Evolutionary conservation across 192 early-diverging fungal species (phyloP).

Genomic region (Backusella psychrophila): DNA sequence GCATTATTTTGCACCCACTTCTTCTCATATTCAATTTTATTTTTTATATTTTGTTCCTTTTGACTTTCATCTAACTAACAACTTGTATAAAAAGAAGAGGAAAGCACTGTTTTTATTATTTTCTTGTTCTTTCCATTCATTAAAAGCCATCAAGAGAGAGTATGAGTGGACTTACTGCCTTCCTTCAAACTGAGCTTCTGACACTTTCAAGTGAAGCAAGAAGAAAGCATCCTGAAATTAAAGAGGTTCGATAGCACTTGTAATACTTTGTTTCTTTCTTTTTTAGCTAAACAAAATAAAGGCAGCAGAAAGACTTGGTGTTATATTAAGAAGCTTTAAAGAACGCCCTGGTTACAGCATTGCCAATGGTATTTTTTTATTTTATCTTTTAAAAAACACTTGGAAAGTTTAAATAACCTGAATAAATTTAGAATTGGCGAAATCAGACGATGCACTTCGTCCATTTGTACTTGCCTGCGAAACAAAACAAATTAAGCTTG

Average conservation of each 20-base stretch:
- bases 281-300: conserved; percentile 19
- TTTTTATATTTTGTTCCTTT: neutral
- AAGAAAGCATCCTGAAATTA: conserved; percentile 91
- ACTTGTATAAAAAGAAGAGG: neutral
- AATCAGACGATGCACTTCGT: conserved; percentile 73
- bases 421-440: conserved; percentile 58
- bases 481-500: conserved; percentile 78
- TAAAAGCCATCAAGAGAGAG: neutral
- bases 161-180: conserved; percentile 53
- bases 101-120: neutral
- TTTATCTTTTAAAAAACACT: neutral
- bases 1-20: neutral
- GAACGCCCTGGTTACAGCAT: conserved; percentile 46
- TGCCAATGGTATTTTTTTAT: conserved; percentile 36
- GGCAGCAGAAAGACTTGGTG: conserved; percentile 66
- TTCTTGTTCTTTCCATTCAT: neutral
- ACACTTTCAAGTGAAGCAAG: conserved; percentile 83
- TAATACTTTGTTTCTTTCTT: neutral
- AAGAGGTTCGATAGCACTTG: conserved; percentile 66
- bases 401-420: neutral
- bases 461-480: conserved; percentile 89
- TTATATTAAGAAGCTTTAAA: conserved; percentile 55
- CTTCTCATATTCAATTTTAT: neutral
- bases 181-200: conserved; percentile 79
- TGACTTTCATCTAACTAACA: neutral